Base-by-base conservation (phyloP, 164 flowering plant species). In the Aristolochia contorta region DNA sequence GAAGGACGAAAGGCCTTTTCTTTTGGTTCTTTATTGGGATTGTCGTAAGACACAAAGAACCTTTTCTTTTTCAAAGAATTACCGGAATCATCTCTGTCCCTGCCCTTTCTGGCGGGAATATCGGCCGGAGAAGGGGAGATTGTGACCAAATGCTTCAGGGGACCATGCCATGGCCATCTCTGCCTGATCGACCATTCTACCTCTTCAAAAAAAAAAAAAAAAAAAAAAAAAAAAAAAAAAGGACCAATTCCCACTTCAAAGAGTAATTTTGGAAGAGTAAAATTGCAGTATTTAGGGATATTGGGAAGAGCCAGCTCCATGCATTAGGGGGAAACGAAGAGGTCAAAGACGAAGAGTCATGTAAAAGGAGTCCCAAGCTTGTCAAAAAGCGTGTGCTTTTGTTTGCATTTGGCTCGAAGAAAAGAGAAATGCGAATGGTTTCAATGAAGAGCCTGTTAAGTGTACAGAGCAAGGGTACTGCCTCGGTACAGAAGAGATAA, bases 1-100 rank as follows among this genome's bases (percentile, higher is more conserved):
- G 49, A 23, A 52, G 12, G 55, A 52, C 7, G 55, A 52, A 27
- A 27, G 30, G 48, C 22, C 13, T 62, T n/a, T n/a, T 62, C 14
- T 21, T 21, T 64, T 19, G 37, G 30, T 15, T 22, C 30, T 54
- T 47, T 23, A 61, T 65, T 59, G 65, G 60, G 65, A 59, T 52
- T 65, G 46, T 32, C 27, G 47, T 37, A 47, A 56, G 69, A 59
- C 4, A 30, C 51, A 67, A 48, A 47, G 59, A 47, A 19, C 24
- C 21, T 58, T 45, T 21, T 37, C 54, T 50, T 53, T 53, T 1
- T 7, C 19, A 53, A 10, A 22, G 20, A 53, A 53, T 22, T 16
- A 53, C 30, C 27, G 6, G 56, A 23, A 16, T 53, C 56, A 12
- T 32, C 56, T 53, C 18, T 24, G 15, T 53, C 27, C 30, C 56